Evolutionary conservation across 2,329 filamentous ascomycete species (phyloP), one percentile per base, ranked within the genome.

Genomic region (Fusarium staphyleae): DNA sequence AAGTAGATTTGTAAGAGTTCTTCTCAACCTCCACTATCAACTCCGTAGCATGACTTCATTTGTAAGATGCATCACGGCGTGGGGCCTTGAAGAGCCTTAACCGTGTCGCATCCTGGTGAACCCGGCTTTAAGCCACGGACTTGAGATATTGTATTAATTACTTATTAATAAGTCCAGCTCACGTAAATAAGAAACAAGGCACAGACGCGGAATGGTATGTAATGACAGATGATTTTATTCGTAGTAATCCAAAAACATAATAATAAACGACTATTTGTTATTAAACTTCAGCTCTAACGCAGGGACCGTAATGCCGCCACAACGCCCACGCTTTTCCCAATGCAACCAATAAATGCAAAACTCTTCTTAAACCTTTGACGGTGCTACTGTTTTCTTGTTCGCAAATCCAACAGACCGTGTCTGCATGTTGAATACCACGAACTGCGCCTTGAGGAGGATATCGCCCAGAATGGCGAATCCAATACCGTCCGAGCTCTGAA

Each of bases 401-500:
- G 75, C 75, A 37, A 77, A 75, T 2, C 75, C 75, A 4, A 77
- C 66, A 19, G 54, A 36, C 1, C 59, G 61, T 3, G 62, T 59
- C 7, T 68, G 66, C 3, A 72, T 66, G 32, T 77, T 69, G 47
- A 77, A 77, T 4, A 77, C 73, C n/a, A 77, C 66, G 67, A 76
- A 74, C 60, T 81, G 71, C 40, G 77, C 69, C 66, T 81, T 72
- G 60, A 81, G 59, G 48, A 78, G 70, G 28, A 77, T 69, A 55
- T 78, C 65, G 3, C 77, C 69, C 29, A 79, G 52, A 47, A 81
- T 70, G 26, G 74, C 53, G 56, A 80, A 69, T 6, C 74, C 62
- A 29, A 75, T 57, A 15, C 70, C 60, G 18, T 70, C 60, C 2
- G 77, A 66, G 5, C 72, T 57, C 60, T 81, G 70, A 45, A 76